A percentile compares a stretch with the other conserved stretches of the same genome.
phyloP scores from a whole-genome alignment of 164 flowering plant species.

The Kingdonia uniflora region DNA sequence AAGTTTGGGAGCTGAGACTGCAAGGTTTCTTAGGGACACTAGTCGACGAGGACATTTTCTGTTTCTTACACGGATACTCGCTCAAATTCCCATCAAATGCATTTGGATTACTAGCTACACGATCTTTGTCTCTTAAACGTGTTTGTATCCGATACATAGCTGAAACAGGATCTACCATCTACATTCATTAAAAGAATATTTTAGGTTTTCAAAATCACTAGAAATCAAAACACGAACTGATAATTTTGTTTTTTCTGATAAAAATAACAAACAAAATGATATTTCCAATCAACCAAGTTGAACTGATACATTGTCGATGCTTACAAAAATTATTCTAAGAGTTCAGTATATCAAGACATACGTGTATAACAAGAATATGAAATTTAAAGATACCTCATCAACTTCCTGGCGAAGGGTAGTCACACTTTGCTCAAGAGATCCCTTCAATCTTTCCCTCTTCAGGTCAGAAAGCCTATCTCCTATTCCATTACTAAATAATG shows the following conservation, averaged over 20 bases:
- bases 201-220: neutral
- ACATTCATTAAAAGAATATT: constrained; percentile 12
- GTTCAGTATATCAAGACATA: neutral
- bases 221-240: neutral
- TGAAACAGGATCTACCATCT: constrained; percentile 45
- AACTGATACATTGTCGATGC: too few species aligned
- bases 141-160: constrained; percentile 20
- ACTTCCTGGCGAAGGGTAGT: constrained; percentile 39
- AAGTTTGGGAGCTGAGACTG: too few species aligned
- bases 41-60: constrained; percentile 20
- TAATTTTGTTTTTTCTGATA: too few species aligned
- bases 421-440: constrained; percentile 42
- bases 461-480: constrained; percentile 35
- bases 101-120: constrained; percentile 7
- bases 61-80: constrained; percentile 27
- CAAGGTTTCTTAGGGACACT: too few species aligned
- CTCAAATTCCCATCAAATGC: constrained; percentile 13
- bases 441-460: constrained; percentile 36
- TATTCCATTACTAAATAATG: constrained; percentile 28
- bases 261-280: neutral
- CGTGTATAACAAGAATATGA: neutral
- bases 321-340: neutral
- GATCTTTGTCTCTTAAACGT: constrained; percentile 18
- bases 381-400: constrained; percentile 44
- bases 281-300: neutral